Evolutionary conservation across 371 early-diverging fungal species (phyloP).

Genomic region (Circinella minor): DNA sequence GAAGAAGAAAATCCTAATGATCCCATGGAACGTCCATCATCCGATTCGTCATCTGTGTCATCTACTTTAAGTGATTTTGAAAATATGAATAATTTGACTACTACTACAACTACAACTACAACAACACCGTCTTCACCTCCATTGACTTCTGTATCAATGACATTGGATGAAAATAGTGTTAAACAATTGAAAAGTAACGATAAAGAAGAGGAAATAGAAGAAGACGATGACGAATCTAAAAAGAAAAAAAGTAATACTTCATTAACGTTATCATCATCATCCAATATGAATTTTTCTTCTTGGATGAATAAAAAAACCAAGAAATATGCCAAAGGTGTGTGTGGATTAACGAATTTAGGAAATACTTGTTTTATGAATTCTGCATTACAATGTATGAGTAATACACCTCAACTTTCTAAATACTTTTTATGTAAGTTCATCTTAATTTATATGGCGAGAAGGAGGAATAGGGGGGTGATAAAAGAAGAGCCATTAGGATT

Average conservation of each 20-base stretch:
- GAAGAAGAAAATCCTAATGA: background rate
- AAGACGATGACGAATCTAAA: background rate
- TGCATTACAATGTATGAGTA: slow-evolving; percentile 78
- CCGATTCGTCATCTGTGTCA: slow-evolving; percentile 16
- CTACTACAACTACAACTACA: background rate
- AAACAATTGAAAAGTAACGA: background rate
- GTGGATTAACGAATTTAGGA: slow-evolving; percentile 79
- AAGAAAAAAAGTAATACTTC: background rate
- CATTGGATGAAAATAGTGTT: background rate
- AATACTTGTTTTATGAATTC: slow-evolving; percentile 93
- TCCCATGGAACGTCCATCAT: background rate
- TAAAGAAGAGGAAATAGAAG: background rate
- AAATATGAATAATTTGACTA: background rate
- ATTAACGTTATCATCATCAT: background rate
- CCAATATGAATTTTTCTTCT: background rate
- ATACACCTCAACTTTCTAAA: slow-evolving; percentile 65
- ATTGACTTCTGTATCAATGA: background rate
- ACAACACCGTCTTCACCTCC: slow-evolving; percentile 12
- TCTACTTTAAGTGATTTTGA: slow-evolving; percentile 5
- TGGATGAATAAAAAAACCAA: slow-evolving; percentile 6
- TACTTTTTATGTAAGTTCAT: slow-evolving; percentile 53
- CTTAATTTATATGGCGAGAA: background rate
- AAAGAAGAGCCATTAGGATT: too few relatives aligned
- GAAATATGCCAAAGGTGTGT: slow-evolving; percentile 42
- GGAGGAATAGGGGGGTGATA: too few relatives aligned